phyloP scores from a whole-genome alignment of 176 grass and related monocot species.

The Aegilops speltoides region DNA sequence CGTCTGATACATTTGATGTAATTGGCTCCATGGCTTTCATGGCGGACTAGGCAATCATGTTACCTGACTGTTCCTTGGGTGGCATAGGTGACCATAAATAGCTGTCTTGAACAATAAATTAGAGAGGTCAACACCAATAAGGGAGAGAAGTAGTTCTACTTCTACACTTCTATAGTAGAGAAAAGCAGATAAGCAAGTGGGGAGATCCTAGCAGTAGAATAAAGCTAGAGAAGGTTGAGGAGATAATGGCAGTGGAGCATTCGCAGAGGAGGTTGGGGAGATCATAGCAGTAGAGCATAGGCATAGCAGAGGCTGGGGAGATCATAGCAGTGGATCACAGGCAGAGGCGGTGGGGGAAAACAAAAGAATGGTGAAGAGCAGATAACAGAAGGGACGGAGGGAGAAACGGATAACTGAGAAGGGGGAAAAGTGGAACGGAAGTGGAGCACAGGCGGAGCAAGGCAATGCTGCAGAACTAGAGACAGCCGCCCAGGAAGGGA shows the following conservation, averaged over 20 bases:
- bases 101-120: background rate
- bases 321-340: background rate
- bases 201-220: background rate
- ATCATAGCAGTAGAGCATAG: background rate
- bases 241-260: background rate
- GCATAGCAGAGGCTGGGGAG: background rate
- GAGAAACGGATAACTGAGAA: background rate
- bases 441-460: too few species aligned
- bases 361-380: background rate
- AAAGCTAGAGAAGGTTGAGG: background rate
- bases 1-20: slow-evolving; percentile 1
- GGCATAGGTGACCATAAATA: background rate
- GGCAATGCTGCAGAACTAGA: background rate
- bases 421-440: background rate
- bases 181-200: background rate
- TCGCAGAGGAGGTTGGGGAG: background rate
- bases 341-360: background rate
- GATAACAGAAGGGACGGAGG: background rate
- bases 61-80: background rate
- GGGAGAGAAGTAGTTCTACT: background rate
- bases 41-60: background rate
- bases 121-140: background rate
- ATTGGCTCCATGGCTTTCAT: background rate
- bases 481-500: background rate
- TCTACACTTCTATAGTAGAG: background rate